Evolutionary conservation across 176 grass and related monocot species (phyloP), one percentile per base, ranked within the genome.

Genomic region (Rhynchospora breviuscula): DNA sequence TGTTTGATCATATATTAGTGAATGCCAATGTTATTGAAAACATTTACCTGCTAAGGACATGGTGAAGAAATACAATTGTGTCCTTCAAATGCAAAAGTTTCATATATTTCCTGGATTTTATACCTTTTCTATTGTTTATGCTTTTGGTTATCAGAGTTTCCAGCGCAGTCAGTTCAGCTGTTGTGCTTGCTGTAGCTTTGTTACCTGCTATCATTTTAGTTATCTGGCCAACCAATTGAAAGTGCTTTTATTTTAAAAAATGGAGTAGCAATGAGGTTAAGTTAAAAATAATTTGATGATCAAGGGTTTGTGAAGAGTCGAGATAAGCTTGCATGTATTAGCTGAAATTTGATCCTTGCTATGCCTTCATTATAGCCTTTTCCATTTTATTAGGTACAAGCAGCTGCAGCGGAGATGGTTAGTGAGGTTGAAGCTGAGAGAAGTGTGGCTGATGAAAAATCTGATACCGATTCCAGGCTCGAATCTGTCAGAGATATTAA

Each of bases 401-500:
- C 81, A 60, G 17, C 19, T 65, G 53, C 49, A 78, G 64, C n/a
- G 26, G 69, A 88, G 26, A 48, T 21, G 47, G 40, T 63, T 18
- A 6, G 33, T 35, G 67, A 70, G 66, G 54, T 56, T 67, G 90
- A 84, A 78, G 35, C 40, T 2, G 77, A 87, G 79, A 75, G 25
- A 1, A 47, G 60, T 46, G 45, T 70, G 15, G 79, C 67, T 13
- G 85, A 93, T 6, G 86, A 92, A 0, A 61, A 89, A 58, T 87
- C 84, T 2, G 9, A 11, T 43, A 78, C 21, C 0, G 85, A 94
- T 52, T 84, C 79, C 29, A 89, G 10, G 6, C 51, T 85, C 2
- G 90, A 86, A 65, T 49, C 84, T 4, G 82, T 91, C 57, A 85
- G 87, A 52, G 87, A 82, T 56, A 85, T 98, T 31, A 76, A 84